A percentile compares a stretch with the other conserved stretches of the same genome.
These are phyloP conservation scores for Staphylotrichum tortipilum DNA, from an alignment of 495 filamentous ascomycete genomes.

Conservation along the genomic window DNA sequence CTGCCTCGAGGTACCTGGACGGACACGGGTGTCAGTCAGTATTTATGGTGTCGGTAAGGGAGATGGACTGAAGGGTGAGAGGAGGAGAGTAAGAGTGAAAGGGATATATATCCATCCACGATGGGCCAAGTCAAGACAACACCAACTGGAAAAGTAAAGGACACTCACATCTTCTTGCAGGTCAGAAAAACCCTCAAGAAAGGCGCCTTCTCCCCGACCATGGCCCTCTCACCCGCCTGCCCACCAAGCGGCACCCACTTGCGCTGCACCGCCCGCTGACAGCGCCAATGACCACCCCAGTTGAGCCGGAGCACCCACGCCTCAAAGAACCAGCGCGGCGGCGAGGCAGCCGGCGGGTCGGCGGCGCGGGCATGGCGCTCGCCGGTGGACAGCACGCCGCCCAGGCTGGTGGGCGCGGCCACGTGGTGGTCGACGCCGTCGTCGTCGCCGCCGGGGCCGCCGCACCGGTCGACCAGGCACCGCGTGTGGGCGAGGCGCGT, in stretches of 20 bases:
- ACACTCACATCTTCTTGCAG: conserved; percentile 24
- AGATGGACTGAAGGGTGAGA: background rate
- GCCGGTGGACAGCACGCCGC: too few relatives aligned
- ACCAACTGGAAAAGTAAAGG: too few relatives aligned
- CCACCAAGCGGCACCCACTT: conserved; percentile 9
- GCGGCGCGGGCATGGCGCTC: background rate
- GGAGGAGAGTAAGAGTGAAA: too few relatives aligned
- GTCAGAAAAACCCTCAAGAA: conserved; percentile 18
- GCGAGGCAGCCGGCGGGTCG: background rate
- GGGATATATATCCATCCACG: too few relatives aligned
- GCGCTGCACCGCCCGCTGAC: conserved; percentile 13
- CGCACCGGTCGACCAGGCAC: conserved; percentile 5
- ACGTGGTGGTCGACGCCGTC: too few relatives aligned
- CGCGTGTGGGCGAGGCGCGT: conserved; percentile 4
- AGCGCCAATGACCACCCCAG: conserved; percentile 22
- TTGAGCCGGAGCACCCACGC: conserved; percentile 10
- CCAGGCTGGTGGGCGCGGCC: too few relatives aligned
- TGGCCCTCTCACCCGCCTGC: background rate
- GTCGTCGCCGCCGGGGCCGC: too few relatives aligned
- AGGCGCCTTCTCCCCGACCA: conserved; percentile 6
- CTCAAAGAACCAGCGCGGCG: conserved; percentile 12
- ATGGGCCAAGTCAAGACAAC: too few relatives aligned
- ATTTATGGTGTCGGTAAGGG: background rate
- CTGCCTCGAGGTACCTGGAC: conserved; percentile 18
- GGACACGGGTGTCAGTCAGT: too few relatives aligned